Percentiles rank a stretch among this genome's conserved stretches.
These are phyloP conservation scores for Closterium sp. DNA, from an alignment of 139 green algal genomes.

Conservation along the genomic window DNA sequence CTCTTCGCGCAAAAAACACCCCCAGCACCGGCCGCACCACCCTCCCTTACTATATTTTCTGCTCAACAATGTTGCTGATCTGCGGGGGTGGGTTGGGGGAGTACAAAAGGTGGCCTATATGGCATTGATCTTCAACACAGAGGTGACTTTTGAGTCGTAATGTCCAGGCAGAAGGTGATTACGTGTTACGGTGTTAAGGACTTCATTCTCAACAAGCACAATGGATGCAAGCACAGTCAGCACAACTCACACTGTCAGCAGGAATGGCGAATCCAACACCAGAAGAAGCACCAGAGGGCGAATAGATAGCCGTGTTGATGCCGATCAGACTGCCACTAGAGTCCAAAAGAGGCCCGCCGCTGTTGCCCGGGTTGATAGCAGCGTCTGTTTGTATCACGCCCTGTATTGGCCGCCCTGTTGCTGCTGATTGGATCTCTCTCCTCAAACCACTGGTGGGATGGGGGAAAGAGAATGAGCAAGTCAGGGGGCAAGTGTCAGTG, in stretches of 20 bases:
- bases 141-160: too few relatives aligned
- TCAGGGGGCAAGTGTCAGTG: too few relatives aligned
- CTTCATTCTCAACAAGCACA: background rate
- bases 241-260: constrained; percentile 49
- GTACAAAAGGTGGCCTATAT: too few relatives aligned
- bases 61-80: too few relatives aligned
- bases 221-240: background rate
- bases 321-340: constrained; percentile 57
- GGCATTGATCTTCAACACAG: too few relatives aligned
- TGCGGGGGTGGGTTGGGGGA: too few relatives aligned
- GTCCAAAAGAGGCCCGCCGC: constrained; percentile 59
- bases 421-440: constrained; percentile 60
- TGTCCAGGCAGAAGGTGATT: too few relatives aligned
- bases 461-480: too few relatives aligned
- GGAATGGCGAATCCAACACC: constrained; percentile 64
- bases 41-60: too few relatives aligned
- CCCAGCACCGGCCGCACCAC: too few relatives aligned
- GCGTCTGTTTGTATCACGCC: constrained; percentile 70
- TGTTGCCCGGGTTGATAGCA: constrained; percentile 66
- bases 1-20: too few relatives aligned
- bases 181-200: too few relatives aligned
- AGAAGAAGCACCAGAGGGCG: constrained; percentile 48
- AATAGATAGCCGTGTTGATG: constrained; percentile 68
- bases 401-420: constrained; percentile 78
- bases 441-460: constrained; percentile 37